A percentile compares a stretch with the other conserved stretches of the same genome.
phyloP scores from a whole-genome alignment of 371 early-diverging fungal genomes.

The Mortierella sp. region DNA sequence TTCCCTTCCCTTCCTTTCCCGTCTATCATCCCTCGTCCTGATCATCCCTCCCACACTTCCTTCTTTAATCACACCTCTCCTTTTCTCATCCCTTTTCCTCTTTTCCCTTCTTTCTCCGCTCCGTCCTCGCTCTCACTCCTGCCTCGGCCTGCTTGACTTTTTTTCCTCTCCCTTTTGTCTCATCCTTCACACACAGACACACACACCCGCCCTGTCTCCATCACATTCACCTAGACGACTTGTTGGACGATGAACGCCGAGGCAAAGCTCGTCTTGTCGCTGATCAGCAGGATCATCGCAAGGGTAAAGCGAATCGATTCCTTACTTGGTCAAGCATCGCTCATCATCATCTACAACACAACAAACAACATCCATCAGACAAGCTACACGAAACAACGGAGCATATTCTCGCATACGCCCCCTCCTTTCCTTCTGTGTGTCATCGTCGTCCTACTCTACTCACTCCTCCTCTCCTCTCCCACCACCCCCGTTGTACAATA shows the following conservation, averaged over 20 bases:
- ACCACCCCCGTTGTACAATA: slow-evolving; percentile 2
- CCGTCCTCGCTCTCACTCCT: not conserved
- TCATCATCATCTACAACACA: slow-evolving; percentile 13
- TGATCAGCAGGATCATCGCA: slow-evolving; percentile 53
- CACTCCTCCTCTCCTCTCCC: not conserved
- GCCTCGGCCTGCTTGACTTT: not conserved
- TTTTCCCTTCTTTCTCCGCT: not conserved
- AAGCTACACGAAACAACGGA: not conserved
- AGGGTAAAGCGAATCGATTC: slow-evolving; percentile 24
- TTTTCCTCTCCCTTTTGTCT: slow-evolving; percentile 3
- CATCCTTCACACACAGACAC: not conserved
- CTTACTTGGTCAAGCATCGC: not conserved
- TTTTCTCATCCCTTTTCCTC: not conserved
- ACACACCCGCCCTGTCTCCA: slow-evolving; percentile 4
- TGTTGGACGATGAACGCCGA: slow-evolving; percentile 47
- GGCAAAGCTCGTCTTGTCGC: slow-evolving; percentile 48
- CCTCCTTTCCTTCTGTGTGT: too few relatives aligned
- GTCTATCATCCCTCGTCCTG: not conserved
- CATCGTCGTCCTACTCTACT: too few relatives aligned
- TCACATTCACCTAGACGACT: not conserved
- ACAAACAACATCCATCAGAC: too few relatives aligned
- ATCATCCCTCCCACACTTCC: not conserved
- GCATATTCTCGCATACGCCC: not conserved
- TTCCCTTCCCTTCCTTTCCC: not conserved
- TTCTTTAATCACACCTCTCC: not conserved